Percentiles rank a stretch among this genome's conserved stretches.
phyloP scores from a whole-genome alignment of 2,329 filamentous ascomycete species.

The Aspergillus sp. region DNA sequence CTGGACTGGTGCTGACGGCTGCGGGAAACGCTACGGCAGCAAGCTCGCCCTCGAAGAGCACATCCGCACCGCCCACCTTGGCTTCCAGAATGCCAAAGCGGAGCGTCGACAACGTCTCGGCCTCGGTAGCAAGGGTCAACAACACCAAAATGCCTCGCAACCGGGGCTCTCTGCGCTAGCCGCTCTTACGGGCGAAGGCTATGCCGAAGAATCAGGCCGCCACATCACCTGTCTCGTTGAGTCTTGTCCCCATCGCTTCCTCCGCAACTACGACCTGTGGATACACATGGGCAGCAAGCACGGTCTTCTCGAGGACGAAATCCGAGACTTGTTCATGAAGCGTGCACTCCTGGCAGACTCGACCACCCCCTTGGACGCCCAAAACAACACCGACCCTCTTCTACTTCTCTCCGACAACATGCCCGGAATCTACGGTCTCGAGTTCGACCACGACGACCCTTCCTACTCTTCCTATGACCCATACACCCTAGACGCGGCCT shows the following conservation, averaged over 20 bases:
- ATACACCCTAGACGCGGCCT: conserved; percentile 6
- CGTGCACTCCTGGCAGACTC: conserved; percentile 37
- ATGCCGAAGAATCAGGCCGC: conserved; percentile 50
- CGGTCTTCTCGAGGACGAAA: conserved; percentile 37
- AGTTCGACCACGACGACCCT: conserved; percentile 27
- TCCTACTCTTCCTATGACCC: conserved; percentile 13
- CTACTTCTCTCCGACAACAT: conserved; percentile 22
- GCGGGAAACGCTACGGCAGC: conserved; percentile 71
- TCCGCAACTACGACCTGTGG: conserved; percentile 58
- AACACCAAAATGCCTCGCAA: conserved; percentile 16
- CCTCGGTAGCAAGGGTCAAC: conserved; percentile 13
- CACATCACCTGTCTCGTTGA: conserved; percentile 53
- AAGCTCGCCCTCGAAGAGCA: conserved; percentile 82
- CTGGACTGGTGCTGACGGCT: conserved; percentile 68
- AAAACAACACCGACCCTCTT: background rate
- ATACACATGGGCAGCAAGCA: conserved; percentile 54
- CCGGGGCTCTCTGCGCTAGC: conserved; percentile 39
- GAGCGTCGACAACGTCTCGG: conserved; percentile 37
- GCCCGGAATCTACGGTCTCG: conserved; percentile 39
- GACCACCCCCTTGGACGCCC: conserved; percentile 2
- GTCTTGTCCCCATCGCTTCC: conserved; percentile 56
- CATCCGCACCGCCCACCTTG: conserved; percentile 76
- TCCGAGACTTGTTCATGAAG: conserved; percentile 41
- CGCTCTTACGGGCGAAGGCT: conserved; percentile 57
- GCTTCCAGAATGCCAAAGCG: conserved; percentile 50